Base-by-base conservation (phyloP, 139 green algal species). In the Zygnema circumcarinatum region DNA sequence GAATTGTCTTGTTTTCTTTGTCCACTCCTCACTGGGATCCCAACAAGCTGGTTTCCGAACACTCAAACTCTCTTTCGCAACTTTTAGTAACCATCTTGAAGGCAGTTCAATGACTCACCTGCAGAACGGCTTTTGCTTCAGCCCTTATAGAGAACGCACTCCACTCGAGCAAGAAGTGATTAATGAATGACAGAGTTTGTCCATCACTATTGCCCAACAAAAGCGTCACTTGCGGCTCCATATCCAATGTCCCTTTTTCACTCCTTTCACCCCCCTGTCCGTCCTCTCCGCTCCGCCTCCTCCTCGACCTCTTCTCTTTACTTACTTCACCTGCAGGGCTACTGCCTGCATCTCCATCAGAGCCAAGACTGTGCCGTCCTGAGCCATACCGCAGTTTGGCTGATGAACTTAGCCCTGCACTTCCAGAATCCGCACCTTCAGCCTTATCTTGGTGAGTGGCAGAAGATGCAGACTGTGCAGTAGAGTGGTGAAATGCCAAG, bases 241-340 rank as follows among this genome's bases (percentile, higher is more conserved):
- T 83, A 40, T 83, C 75, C 75, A 83, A 35, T 25, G n/a, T 3
- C 75, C 75, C 75, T 35, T 39, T 52, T 2, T 83, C 75, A 3
- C 36, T 11, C 31, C 80, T 68, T 33, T 83, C 31, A 20, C 52
- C 79, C 32, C 79, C 33, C 76, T 84, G 79, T 52, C 81, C n/a
- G 2, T 86, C 79, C 25, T 83, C 31, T 33, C 52, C 79, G 7
- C 79, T 83, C 79, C 80, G 79, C 79, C 82, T 86, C 52, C 36
- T 83, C 53, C 75, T 83, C 21, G 20, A 81, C 52, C 82, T 86
- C 67, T 86, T 86, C 52, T 83, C 79, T 3, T 86, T 68, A 82
- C 7, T 81, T 42, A 7, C 53, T 84, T 42, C 35, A n/a, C n/a
- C n/a, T n/a, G 29, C 29, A 72, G 56, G 29, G 56, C 29, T 72